These are phyloP conservation scores for Sodiomyces alkalinus DNA, from an alignment of 2,329 filamentous ascomycete genomes.

Conservation along the genomic window DNA sequence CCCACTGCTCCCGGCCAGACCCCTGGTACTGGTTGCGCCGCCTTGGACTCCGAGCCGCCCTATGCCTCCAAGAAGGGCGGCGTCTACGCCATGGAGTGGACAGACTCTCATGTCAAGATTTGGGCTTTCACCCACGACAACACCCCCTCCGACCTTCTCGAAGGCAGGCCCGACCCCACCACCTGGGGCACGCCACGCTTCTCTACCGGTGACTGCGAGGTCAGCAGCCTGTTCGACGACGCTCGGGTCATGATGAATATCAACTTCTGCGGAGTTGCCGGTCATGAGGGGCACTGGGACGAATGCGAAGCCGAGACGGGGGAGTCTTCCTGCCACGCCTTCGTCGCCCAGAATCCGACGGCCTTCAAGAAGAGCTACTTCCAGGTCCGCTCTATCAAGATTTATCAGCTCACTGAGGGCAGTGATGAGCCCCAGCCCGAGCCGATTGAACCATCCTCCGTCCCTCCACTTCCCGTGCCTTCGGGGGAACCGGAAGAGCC, in stretches of 20 bases:
- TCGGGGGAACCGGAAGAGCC: too few relatives aligned
- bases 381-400: conserved; percentile 26
- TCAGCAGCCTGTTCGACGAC: conserved; percentile 13
- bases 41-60: conserved; percentile 20
- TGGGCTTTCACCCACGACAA: conserved; percentile 46
- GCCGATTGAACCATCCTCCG: too few relatives aligned
- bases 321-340: conserved; percentile 17
- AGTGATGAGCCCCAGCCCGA: too few relatives aligned
- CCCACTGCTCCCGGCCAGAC: conserved; percentile 19
- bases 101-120: conserved; percentile 39
- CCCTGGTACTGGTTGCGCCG: conserved; percentile 24
- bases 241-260: conserved; percentile 14
- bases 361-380: conserved; percentile 23
- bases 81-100: conserved; percentile 45
- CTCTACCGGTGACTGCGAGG: conserved; percentile 11
- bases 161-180: conserved; percentile 11
- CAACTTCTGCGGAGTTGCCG: conserved; percentile 58
- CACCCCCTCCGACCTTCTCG: conserved; percentile 41
- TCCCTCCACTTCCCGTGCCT: too few relatives aligned
- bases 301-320: conserved; percentile 12
- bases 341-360: conserved; percentile 19
- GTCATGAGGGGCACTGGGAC: conserved; percentile 13
- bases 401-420: conserved; percentile 16
- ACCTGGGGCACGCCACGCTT: conserved; percentile 14
- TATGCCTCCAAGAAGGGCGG: conserved; percentile 23